Percentiles rank a stretch among this genome's conserved stretches.
Evolutionary conservation across 202 grass and related monocot genomes (phyloP).

Genomic region (Cymbopogon flexuosus): DNA sequence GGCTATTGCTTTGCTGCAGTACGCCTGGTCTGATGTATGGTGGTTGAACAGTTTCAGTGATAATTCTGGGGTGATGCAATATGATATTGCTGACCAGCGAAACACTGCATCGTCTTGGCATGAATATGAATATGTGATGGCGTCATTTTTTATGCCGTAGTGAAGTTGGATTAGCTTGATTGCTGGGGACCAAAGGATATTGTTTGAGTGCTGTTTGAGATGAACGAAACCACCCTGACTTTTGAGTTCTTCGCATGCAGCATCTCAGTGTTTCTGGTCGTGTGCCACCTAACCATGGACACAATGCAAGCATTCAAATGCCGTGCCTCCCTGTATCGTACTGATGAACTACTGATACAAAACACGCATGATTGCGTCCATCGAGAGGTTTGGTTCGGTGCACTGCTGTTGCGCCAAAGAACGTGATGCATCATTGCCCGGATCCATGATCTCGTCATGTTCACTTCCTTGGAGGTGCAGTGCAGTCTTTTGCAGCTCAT

Average conservation of each 20-base stretch:
- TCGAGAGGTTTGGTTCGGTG: not conserved
- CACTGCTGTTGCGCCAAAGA: not conserved
- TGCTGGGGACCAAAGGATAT: not conserved
- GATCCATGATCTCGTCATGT: constrained; percentile 16
- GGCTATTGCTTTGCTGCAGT: constrained; percentile 12
- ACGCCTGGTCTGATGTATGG: constrained; percentile 22
- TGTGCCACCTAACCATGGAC: not conserved
- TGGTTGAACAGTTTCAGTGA: constrained; percentile 34
- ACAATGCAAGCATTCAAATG: not conserved
- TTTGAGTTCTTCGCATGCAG: not conserved
- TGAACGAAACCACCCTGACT: not conserved
- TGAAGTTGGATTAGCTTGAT: constrained; percentile 27
- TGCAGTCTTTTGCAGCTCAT: constrained; percentile 11
- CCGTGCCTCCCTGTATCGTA: not conserved
- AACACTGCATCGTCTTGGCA: constrained; percentile 5
- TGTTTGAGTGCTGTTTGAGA: not conserved
- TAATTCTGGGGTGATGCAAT: constrained; percentile 47
- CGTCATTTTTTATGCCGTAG: not conserved
- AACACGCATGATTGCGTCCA: constrained; percentile 1
- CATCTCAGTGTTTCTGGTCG: not conserved
- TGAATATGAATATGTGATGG: not conserved
- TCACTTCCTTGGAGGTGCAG: constrained; percentile 9
- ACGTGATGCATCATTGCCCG: constrained; percentile 15
- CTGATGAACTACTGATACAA: not conserved
- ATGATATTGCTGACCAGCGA: constrained; percentile 46